Percentiles rank a stretch among this genome's conserved stretches.
Evolutionary conservation across 139 green algal species (phyloP).

Genomic region (Volvox reticuliferus): DNA sequence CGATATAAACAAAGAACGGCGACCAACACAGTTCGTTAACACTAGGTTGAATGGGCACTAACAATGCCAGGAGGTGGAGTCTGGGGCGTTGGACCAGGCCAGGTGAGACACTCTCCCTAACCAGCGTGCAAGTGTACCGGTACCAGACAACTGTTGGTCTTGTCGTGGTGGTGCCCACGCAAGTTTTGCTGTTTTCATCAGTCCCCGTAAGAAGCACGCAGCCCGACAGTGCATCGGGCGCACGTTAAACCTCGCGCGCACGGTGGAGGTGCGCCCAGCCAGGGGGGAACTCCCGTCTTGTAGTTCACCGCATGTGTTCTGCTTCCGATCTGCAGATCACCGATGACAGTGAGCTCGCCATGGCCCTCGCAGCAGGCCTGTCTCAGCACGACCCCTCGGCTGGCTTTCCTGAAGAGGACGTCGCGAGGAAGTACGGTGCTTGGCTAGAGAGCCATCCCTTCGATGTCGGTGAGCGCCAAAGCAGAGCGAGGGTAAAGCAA

Average conservation of each 20-base stretch:
- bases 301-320: no score
- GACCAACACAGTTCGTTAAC: neutral
- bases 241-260: no score
- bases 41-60: conserved; percentile 48
- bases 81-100: conserved; percentile 46
- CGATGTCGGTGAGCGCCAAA: conserved; percentile 49
- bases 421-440: conserved; percentile 50
- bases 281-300: no score
- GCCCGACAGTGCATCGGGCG: no score
- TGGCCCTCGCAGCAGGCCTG: conserved; percentile 58
- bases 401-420: conserved; percentile 31
- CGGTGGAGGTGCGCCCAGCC: no score
- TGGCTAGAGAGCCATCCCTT: conserved; percentile 53
- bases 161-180: no score
- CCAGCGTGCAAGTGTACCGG: no score
- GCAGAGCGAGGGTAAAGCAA: no score
- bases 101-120: conserved; percentile 40
- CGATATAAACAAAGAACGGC: neutral
- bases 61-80: conserved; percentile 52
- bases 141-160: no score
- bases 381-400: neutral
- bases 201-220: no score
- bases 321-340: conserved; percentile 44
- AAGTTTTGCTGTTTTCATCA: no score
- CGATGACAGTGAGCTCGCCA: conserved; percentile 63